Evolutionary conservation across 2,329 filamentous ascomycete genomes (phyloP).

Genomic region (Aaosphaeria pasadenensis): DNA sequence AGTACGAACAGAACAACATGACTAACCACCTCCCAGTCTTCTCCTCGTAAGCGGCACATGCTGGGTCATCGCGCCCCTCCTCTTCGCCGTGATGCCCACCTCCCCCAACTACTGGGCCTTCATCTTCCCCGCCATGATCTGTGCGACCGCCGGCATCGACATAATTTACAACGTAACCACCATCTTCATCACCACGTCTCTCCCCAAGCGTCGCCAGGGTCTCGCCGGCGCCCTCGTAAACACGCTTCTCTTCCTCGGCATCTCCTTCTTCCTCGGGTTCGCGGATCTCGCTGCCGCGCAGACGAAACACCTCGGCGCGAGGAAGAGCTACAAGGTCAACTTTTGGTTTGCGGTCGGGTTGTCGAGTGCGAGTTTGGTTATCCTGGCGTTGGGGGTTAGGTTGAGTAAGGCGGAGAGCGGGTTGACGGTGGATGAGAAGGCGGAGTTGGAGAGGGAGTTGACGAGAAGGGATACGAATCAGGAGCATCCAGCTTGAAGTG

Average conservation of each 20-base stretch:
- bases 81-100: constrained; percentile 34
- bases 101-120: constrained; percentile 36
- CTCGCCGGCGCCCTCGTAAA: constrained; percentile 37
- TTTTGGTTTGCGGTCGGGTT: constrained; percentile 36
- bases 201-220: constrained; percentile 33
- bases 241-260: constrained; percentile 34
- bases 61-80: constrained; percentile 27
- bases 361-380: constrained; percentile 23
- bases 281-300: constrained; percentile 35
- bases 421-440: constrained; percentile 29
- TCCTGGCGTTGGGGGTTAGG: constrained; percentile 36
- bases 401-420: constrained; percentile 37
- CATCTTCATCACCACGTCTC: constrained; percentile 35
- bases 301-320: constrained; percentile 24
- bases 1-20: not conserved
- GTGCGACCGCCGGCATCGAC: constrained; percentile 36
- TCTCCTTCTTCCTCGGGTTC: constrained; percentile 33
- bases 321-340: constrained; percentile 34
- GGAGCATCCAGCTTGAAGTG: too few relatives aligned
- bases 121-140: constrained; percentile 44
- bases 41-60: constrained; percentile 29
- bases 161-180: constrained; percentile 38
- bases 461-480: constrained; percentile 8
- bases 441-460: constrained; percentile 28
- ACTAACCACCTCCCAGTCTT: constrained; percentile 6